Evolutionary conservation across 108 stramenopile genomes (phyloP).

Genomic region (Nannochloropsis oceanica): DNA sequence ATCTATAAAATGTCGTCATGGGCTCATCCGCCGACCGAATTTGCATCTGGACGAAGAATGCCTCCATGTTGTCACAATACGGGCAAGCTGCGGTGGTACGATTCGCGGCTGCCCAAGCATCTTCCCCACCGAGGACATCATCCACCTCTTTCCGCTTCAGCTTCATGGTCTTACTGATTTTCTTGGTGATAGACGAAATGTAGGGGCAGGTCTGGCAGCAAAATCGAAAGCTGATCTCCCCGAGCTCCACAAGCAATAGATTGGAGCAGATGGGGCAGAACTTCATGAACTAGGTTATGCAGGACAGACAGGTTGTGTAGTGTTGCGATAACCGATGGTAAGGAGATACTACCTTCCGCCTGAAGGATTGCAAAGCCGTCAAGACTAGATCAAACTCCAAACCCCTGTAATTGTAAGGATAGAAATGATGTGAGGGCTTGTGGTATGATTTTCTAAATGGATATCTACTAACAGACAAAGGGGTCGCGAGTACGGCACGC

Average conservation of each 20-base stretch:
- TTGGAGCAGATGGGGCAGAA: constrained; percentile 45
- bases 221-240: constrained; percentile 27
- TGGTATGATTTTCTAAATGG: too few species aligned
- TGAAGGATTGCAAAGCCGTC: too few species aligned
- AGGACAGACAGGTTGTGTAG: too few species aligned
- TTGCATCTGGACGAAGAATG: constrained; percentile 98
- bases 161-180: constrained; percentile 44
- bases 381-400: too few species aligned
- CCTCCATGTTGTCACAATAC: constrained; percentile 60
- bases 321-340: too few species aligned
- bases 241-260: constrained; percentile 40
- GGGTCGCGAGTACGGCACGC: too few species aligned
- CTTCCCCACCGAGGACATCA: constrained; percentile 87
- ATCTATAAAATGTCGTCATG: constrained; percentile 94
- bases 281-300: constrained; percentile 14
- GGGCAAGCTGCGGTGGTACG: constrained; percentile 71
- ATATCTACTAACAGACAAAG: too few species aligned
- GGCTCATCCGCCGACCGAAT: constrained; percentile 90
- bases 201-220: constrained; percentile 47
- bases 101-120: constrained; percentile 96
- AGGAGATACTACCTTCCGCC: too few species aligned
- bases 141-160: constrained; percentile 72
- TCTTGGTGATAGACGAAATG: constrained; percentile 19
- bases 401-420: too few species aligned
- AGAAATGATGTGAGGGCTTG: too few species aligned